Evolutionary conservation across 805 yeast species (phyloP), one percentile per base, ranked within the genome.

Genomic region (Vanderwaltozyma tropicalis): DNA sequence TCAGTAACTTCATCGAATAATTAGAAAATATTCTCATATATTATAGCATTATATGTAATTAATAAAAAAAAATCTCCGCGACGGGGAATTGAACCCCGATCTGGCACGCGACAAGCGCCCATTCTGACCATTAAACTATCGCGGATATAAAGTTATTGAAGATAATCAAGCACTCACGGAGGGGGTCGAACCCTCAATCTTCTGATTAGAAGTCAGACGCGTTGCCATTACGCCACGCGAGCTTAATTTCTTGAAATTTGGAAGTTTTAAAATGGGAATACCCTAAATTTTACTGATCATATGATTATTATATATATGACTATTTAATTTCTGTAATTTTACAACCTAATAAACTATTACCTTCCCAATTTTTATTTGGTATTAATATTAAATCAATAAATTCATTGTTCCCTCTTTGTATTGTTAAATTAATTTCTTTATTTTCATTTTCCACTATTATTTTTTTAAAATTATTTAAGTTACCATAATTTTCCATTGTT

Each of bases 261-360:
- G 13, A 8, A 28, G 8, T 28, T 24, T 8, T 7, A 8, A 10
- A 4, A 4, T 11, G 12, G 8, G 4, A 24, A 10, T 8, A 4
- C 27, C 9, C 9, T 10, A 24, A 10, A 7, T 24, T 21, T 21
- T 6, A 6, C 6, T 10, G 9, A 7, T 21, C 10, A 7, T 21
- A 21, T 7, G 10, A 24, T 11, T 24, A 24, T 8, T 8, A 24
- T 11, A 24, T 8, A 15, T 28, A 8, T 16, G 14, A 32, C 12
- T 15, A 8, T 19, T 25, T 24, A 24, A 34, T 28, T 35, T 30
- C 34, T 4, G 38, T 30, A 3, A 35, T 22, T 25, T 30, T 73
- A 56, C 87, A 81, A 1, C 89, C 89, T 25, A 81, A 57, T n/a
- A 76, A 45, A 2, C 89, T 88, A 7, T 31, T 30, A 34, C 28